Evolutionary conservation across 2,329 filamentous ascomycete genomes (phyloP), one percentile per base, ranked within the genome.

Genomic region (Coniosporium tulheliwenetii): DNA sequence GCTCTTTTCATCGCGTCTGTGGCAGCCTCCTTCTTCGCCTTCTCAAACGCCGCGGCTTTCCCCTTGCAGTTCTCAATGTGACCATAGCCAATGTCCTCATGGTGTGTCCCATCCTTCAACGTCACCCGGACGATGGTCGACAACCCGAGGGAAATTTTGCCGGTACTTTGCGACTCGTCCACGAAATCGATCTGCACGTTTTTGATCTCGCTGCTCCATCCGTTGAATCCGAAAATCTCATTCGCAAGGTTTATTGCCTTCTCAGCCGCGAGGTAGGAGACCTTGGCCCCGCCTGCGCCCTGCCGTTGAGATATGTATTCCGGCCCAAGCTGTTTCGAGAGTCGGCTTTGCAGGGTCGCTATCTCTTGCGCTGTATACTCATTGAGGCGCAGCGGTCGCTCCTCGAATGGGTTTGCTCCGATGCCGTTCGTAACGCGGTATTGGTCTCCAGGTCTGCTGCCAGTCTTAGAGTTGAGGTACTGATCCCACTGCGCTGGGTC

Each of bases 11-110:
- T 58, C 1, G 79, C 91, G 62, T 98, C 91, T 8, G 93, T 96
- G 2, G 86, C 93, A 7, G 85, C 93, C 65, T 96, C 87, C 59
- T 98, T 98, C 67, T 96, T 98, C 1, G 91, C 87, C 63, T 98
- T 98, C 59, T 98, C 91, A 53, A 96, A 98, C 0, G 89, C 91
- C 39, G 84, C 81, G 2, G 87, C 89, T 64, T 98, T 98, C 42
- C 85, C 83, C 62, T 89, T 93, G 59, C 81, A 85, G 54, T 98
- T 98, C 60, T 96, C 89, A 50, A 93, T 93, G 49, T 91, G 84
- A 7, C 91, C 91, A 54, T 98, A 98, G 26, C 91, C 91, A 46
- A 96, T 81, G 56, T 98, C 91, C 71, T 98, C 91, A 57, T 96
- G 91, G 56, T 78, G 96, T n/a, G 89, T 91, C 37, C 91, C 91